These are phyloP conservation scores for Lipomyces japonicus DNA, from an alignment of 805 yeast genomes.

Conservation along the genomic window DNA sequence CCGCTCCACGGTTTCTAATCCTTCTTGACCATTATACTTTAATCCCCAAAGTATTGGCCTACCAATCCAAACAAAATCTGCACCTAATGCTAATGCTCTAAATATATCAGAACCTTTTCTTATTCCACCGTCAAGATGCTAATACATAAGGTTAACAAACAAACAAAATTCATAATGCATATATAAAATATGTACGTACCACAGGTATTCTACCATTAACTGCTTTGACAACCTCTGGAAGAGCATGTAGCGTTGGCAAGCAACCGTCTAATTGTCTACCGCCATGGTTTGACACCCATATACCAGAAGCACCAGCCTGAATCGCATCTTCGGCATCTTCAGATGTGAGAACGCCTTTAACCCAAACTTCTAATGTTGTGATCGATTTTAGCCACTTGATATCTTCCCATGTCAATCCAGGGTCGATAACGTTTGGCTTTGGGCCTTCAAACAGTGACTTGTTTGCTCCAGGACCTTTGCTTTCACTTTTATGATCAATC, in stretches of 20 bases:
- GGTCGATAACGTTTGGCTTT: constrained; percentile 26
- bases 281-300: constrained; percentile 69
- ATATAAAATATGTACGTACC: not conserved
- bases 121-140: constrained; percentile 64
- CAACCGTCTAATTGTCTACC: constrained; percentile 69
- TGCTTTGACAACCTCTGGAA: constrained; percentile 49
- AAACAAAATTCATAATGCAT: no score
- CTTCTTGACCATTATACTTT: constrained; percentile 65
- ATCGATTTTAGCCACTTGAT: constrained; percentile 33
- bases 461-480: constrained; percentile 20
- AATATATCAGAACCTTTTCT: constrained; percentile 64
- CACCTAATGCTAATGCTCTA: constrained; percentile 67
- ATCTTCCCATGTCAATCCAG: constrained; percentile 28
- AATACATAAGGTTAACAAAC: no score
- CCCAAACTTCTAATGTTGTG: constrained; percentile 47
- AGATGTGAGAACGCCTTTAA: constrained; percentile 64
- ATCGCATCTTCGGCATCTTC: constrained; percentile 63
- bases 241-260: constrained; percentile 59
- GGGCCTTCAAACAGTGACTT: constrained; percentile 7
- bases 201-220: constrained; percentile 50
- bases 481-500: constrained; percentile 19
- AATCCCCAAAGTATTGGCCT: constrained; percentile 65
- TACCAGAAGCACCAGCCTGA: constrained; percentile 57
- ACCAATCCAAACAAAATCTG: constrained; percentile 63
- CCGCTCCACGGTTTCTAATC: constrained; percentile 43